These are phyloP conservation scores for Naumovozyma baii DNA, from an alignment of 805 yeast genomes.

Conservation along the genomic window DNA sequence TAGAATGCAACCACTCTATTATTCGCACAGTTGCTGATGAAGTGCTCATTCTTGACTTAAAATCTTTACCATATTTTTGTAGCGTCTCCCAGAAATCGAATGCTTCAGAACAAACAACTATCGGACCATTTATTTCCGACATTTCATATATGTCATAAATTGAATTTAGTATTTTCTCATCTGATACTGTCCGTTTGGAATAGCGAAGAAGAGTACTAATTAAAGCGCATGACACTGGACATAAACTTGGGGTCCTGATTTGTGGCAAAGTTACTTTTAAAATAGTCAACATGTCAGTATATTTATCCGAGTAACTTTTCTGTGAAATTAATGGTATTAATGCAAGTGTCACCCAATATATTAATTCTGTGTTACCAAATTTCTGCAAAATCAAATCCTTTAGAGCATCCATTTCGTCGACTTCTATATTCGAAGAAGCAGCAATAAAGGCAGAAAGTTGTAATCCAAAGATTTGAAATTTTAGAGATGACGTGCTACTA, in stretches of 20 bases:
- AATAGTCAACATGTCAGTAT: slow-evolving; percentile 14
- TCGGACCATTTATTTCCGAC: slow-evolving; percentile 56
- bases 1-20: slow-evolving; percentile 42
- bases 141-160: slow-evolving; percentile 43
- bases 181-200: slow-evolving; percentile 20
- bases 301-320: slow-evolving; percentile 1
- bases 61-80: slow-evolving; percentile 29
- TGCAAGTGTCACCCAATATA: slow-evolving; percentile 16
- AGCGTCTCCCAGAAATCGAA: slow-evolving; percentile 46
- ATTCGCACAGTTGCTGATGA: slow-evolving; percentile 28
- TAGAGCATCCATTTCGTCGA: slow-evolving; percentile 3
- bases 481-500: slow-evolving; percentile 2
- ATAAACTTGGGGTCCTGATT: slow-evolving; percentile 18
- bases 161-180: slow-evolving; percentile 36
- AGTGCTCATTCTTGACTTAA: slow-evolving; percentile 24
- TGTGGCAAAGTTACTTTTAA: slow-evolving; percentile 30
- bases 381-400: slow-evolving; percentile 7
- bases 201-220: slow-evolving; percentile 16
- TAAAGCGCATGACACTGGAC: slow-evolving; percentile 20
- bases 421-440: slow-evolving; percentile 3
- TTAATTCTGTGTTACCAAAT: slow-evolving; percentile 11
- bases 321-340: slow-evolving; percentile 19
- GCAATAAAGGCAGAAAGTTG: slow-evolving; percentile 17
- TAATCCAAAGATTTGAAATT: slow-evolving; percentile 10
- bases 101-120: slow-evolving; percentile 36